These are phyloP conservation scores for Silene coronaria DNA, from an alignment of 179 eudicot genomes.

Conservation along the genomic window DNA sequence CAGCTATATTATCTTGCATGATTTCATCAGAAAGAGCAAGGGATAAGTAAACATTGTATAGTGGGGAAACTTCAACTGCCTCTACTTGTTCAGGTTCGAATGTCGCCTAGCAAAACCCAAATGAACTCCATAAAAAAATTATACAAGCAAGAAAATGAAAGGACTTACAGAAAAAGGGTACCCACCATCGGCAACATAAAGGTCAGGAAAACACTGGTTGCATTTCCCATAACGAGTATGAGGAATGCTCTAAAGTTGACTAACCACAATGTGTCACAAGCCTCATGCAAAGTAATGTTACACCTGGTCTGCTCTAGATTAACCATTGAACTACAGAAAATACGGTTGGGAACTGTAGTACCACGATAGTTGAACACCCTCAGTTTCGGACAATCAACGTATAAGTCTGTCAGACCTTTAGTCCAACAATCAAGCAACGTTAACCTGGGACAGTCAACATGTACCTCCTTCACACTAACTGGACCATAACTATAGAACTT, in stretches of 20 bases:
- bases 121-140: not conserved
- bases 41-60: not conserved
- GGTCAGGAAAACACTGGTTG: not conserved
- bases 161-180: not conserved
- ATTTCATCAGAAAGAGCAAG: not conserved
- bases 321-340: not conserved
- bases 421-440: not conserved
- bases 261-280: not conserved
- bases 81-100: not conserved
- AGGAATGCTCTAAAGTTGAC: not conserved
- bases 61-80: not conserved
- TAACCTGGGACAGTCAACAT: slow-evolving; percentile 12
- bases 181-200: not conserved
- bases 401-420: not conserved
- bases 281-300: not conserved
- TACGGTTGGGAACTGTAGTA: not conserved
- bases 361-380: not conserved
- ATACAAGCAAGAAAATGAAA: not conserved
- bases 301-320: not conserved
- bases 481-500: not conserved
- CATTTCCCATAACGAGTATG: not conserved
- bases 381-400: not conserved
- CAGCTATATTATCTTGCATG: not conserved
- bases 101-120: slow-evolving; percentile 3
- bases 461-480: not conserved